These are phyloP conservation scores for Citrus sp. DNA, from an alignment of 345 rosid species.

Conservation along the genomic window DNA sequence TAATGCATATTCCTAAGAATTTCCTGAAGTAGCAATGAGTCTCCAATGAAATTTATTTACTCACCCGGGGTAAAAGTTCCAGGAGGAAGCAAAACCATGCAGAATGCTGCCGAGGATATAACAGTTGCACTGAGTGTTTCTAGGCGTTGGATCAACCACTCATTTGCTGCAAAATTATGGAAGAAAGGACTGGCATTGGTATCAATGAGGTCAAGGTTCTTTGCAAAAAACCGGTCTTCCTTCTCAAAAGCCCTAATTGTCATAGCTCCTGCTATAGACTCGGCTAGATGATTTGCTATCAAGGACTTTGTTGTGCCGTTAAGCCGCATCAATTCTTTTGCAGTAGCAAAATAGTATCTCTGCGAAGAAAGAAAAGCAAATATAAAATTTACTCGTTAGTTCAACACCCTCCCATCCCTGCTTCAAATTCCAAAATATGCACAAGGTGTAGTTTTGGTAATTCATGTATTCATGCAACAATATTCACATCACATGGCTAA, in stretches of 20 bases:
- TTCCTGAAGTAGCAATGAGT: not conserved
- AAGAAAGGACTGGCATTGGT: slow-evolving; percentile 89
- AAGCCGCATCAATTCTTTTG: slow-evolving; percentile 86
- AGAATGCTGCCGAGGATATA: slow-evolving; percentile 81
- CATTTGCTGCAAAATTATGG: slow-evolving; percentile 82
- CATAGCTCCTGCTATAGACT: slow-evolving; percentile 84
- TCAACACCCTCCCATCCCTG: not conserved
- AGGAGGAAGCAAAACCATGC: slow-evolving; percentile 92
- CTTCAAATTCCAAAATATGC: not conserved
- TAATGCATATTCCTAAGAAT: not conserved
- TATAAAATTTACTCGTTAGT: not conserved
- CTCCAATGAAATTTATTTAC: slow-evolving; percentile 7
- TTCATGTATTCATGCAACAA: not conserved
- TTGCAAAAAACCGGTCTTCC: slow-evolving; percentile 79
- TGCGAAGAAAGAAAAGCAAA: slow-evolving; percentile 12
- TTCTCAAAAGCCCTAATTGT: slow-evolving; percentile 87
- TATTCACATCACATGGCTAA: not conserved
- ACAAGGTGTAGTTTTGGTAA: not conserved
- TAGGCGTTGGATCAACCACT: slow-evolving; percentile 88
- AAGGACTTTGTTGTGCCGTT: slow-evolving; percentile 90
- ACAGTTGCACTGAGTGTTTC: slow-evolving; percentile 74
- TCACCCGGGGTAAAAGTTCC: slow-evolving; percentile 87
- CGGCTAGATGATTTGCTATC: slow-evolving; percentile 90
- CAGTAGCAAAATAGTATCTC: slow-evolving; percentile 78
- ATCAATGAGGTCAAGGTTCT: slow-evolving; percentile 69